Base-by-base conservation (phyloP, 345 rosid genomes). In the Syzygium jambos region DNA sequence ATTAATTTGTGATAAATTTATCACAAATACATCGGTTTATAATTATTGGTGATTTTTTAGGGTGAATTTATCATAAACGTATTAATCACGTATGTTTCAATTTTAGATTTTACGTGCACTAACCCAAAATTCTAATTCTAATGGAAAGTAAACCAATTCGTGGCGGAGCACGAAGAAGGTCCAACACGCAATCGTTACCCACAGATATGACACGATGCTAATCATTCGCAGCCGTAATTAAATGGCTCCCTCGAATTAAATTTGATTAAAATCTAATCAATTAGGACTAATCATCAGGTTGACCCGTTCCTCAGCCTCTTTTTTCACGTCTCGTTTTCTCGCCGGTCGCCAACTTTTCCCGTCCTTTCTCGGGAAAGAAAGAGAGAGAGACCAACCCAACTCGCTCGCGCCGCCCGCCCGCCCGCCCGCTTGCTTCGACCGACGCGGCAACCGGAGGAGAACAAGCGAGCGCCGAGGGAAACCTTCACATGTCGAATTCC, bases 11-110 rank as follows among this genome's bases (percentile, higher is more conserved):
- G 1, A 1, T 43, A 43, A 43, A 43, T 43, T 43, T 43, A 43
- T 43, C 46, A 43, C 7, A 6, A 6, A 43, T 43, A 43, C 1
- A 43, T 1, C 1, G 6, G 1, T 43, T 43, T 43, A 6, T 1
- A 4, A 43, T 43, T 43, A 43, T 43, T 0, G 7, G 5, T 43
- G 46, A 1, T 41, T 6, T 4, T 41, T 41, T 41, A 1, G 5
- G 5, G 6, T 41, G 6, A 41, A 41, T 41, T 41, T 41, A 41
- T 41, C 6, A 4, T 41, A 41, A 41, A 41, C 3, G 6, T 41
- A 41, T 4, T 6, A 4, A 38, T 38, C 41, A 38, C 41, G 3
- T 38, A 38, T 3, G 41, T 38, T 38, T 38, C 41, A 38, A 41
- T 41, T 41, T 41, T 5, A 41, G 6, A 41, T 41, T 41, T 41